Evolutionary conservation across 164 flowering plant species (phyloP), one percentile per base, ranked within the genome.

Genomic region (Chimonanthus salicifolius): DNA sequence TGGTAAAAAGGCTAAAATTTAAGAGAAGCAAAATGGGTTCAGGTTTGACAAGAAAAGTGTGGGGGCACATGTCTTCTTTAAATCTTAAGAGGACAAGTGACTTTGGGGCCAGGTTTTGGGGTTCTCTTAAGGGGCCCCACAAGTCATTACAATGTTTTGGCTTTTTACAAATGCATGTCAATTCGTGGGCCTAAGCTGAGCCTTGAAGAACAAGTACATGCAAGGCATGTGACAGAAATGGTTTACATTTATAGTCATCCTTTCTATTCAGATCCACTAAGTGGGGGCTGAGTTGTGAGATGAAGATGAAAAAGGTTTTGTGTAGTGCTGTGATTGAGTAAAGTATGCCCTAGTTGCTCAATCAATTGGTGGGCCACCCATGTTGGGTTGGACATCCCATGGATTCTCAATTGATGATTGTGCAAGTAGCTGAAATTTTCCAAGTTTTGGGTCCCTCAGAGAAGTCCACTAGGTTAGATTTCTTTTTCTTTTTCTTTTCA

Each of bases 181-280:
- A 18, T 66, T 43, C 16, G 49, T 66, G 68, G 68, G 49, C 68
- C 68, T 43, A 6, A 11, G 16, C 6, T 66, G 47, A 66, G 68
- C 6, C 68, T 33, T 66, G 68, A 45, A 66, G 45, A 45, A 16
- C 7, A 4, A 6, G 48, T 48, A 66, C 47, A 66, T 66, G 68
- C 48, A 43, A 66, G 43, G 68, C 68, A 66, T 48, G 68, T 66
- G 68, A 44, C 15, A 5, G 64, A 64, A 66, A 66, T 44, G 15
- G 68, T 43, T 66, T 62, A 33, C n/a, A 62, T 62, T 33, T 33
- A 33, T 33, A 33, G 33, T 33, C 33, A 33, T 33, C 33, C 33
- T 33, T 33, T 33, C 2, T 33, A 33, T 33, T 33, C 33, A 33
- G 33, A 33, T 33, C 33, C 33, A 33, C 33, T 33, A 1, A 33